Base-by-base conservation (phyloP, 768 basidiomycete genomes). In the Tremella mesenterica region DNA sequence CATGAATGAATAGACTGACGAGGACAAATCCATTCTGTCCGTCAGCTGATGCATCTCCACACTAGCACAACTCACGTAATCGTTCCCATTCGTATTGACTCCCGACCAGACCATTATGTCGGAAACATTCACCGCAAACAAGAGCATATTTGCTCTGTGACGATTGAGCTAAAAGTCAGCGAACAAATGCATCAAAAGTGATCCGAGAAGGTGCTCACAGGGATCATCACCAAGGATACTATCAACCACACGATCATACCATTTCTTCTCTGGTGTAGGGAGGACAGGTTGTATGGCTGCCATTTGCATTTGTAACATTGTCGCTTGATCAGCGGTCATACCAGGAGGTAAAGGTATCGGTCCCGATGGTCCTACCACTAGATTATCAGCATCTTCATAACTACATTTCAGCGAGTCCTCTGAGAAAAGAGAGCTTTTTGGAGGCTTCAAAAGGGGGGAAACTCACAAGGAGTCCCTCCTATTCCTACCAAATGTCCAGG, bases 41-140 rank as follows among this genome's bases (percentile, higher is more conserved):
- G 4, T 18, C 8, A 39, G 39, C 48, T 51, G 46, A 49, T 51
- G 2, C 1, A 48, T 20, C n/a, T 48, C 13, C 21, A 21, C 3
- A 25, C n/a, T 48, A 4, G 18, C 25, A 45, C 21, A 29, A 69
- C 71, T 61, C 47, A 73, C 71, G 67, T 61, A 69, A 70, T 21
- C 64, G 48, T 54, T 70, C 72, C 72, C 72, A 73, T 49, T 73
- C 70, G 44, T 67, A 62, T 47, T 73, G 68, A 50, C 65, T 64
- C 4, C 65, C 66, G 10, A 73, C 64, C n/a, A 73, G 44, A 1
- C 72, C 72, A 44, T 71, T 71, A 56, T 73, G 72, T 43, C 70
- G 55, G 56, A 73, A 73, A 54, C 72, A 73, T 44, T 70, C 63
- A 6, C 60, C 67, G 52, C 72, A 73, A 0, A 73, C 72, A 50